Evolutionary conservation across 2,329 filamentous ascomycete species (phyloP).

Genomic region (Diaporthe destruens): DNA sequence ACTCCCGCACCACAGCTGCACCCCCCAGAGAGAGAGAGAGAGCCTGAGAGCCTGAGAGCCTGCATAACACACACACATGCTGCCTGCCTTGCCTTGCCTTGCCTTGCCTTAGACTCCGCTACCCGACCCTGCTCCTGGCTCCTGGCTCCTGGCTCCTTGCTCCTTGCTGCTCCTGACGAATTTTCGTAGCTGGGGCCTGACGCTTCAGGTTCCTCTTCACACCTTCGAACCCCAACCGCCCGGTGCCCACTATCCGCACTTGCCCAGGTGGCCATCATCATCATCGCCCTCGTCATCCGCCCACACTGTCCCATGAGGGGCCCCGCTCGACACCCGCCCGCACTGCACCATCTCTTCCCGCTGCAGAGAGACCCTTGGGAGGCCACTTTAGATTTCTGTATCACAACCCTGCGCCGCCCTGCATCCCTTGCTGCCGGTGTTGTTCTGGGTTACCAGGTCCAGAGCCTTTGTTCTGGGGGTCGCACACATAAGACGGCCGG

Average conservation of each 20-base stretch:
- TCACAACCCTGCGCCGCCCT: conserved; percentile 22
- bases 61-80: conserved; percentile 38
- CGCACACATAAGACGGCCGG: conserved; percentile 40
- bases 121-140: conserved; percentile 29
- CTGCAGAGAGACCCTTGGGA: conserved; percentile 15
- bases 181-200: conserved; percentile 31
- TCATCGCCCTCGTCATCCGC: conserved; percentile 34
- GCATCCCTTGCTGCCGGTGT: conserved; percentile 17
- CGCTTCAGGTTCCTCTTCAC: conserved; percentile 22
- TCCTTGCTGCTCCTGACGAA: conserved; percentile 18
- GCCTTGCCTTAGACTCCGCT: conserved; percentile 35
- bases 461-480: conserved; percentile 38
- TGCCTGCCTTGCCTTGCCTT: conserved; percentile 31
- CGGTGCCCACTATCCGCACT: conserved; percentile 3
- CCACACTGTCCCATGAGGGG: conserved; percentile 16
- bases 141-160: conserved; percentile 2
- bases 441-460: conserved; percentile 14
- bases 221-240: conserved; percentile 27
- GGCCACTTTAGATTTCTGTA: conserved; percentile 4
- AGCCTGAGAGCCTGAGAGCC: conserved; percentile 3
- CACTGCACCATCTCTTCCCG: conserved; percentile 5
- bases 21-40: neutral
- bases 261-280: neutral
- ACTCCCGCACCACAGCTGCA: conserved; percentile 25
- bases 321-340: conserved; percentile 9